These are phyloP conservation scores for Pichia sp. DNA, from an alignment of 1,139 yeast genomes.

Conservation along the genomic window DNA sequence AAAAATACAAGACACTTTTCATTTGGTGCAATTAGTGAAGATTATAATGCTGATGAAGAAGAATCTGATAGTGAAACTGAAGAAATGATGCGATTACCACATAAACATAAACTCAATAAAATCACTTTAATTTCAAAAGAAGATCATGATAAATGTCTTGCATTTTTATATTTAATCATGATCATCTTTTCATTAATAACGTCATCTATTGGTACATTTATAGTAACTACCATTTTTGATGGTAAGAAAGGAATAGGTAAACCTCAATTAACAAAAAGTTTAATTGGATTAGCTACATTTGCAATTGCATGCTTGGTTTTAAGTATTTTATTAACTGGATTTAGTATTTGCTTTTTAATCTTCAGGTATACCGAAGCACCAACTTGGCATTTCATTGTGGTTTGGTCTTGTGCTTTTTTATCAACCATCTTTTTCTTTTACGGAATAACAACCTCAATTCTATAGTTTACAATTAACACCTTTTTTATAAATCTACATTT, in stretches of 20 bases:
- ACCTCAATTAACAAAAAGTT: constrained; percentile 11
- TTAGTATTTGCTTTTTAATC: constrained; percentile 26
- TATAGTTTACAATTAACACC: neutral
- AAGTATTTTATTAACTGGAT: constrained; percentile 25
- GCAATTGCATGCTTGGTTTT: constrained; percentile 26
- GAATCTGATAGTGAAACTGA: constrained; percentile 15
- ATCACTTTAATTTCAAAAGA: constrained; percentile 16
- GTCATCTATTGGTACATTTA: constrained; percentile 41
- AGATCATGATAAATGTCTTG: constrained; percentile 42
- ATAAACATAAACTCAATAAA: neutral
- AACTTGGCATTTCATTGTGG: constrained; percentile 27
- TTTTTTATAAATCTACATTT: neutral
- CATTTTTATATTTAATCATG: constrained; percentile 40
- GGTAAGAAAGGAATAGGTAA: neutral
- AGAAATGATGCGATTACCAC: constrained; percentile 3
- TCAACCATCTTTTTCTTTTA: constrained; percentile 12
- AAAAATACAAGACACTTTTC: constrained; percentile 9
- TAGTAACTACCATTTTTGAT: constrained; percentile 31
- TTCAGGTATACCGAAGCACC: constrained; percentile 27
- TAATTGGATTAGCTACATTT: constrained; percentile 24
- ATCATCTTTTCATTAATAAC: constrained; percentile 39
- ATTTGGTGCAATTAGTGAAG: constrained; percentile 5
- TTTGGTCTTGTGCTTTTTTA: constrained; percentile 24
- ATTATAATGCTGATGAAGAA: constrained; percentile 12
- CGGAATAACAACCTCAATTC: constrained; percentile 9